Evolutionary conservation across 306 rosid genomes (phyloP), one percentile per base, ranked within the genome.

Genomic region (Leucaena leucocephala): DNA sequence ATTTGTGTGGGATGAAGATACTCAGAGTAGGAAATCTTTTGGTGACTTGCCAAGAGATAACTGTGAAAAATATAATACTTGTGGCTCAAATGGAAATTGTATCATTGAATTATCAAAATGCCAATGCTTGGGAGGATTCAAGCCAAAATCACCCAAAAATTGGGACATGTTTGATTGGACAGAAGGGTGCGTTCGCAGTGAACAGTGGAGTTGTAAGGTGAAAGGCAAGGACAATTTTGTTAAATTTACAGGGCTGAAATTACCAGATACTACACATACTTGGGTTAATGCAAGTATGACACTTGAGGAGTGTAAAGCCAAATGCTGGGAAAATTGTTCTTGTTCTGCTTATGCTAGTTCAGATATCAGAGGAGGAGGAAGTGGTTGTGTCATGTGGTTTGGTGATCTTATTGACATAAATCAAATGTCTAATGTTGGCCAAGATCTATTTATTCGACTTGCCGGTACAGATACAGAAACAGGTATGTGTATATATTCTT

Each of bases 381-480:
- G 70, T 80, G 89, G 93, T 4, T 89, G 91, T 38, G 80, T 34
- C 12, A 54, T 81, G 17, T 83, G 91, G 88, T 75, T 72, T 42
- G 81, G 78, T 65, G 79, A 72, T 59, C 68, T 84, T 2, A 27
- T 52, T 21, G 82, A 87, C 61, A 10, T 79, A 5, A 79, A 63
- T 55, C 54, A 52, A 4, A 2, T 66, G 43, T 13, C 59, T 0
- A 59, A 0, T 19, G 38, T 22, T 36, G 90, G 74, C 6, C 81
- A 73, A 35, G 86, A 67, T 43, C 17, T 82, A 6, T 84, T 73
- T 44, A 78, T 87, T 50, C 65, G 88, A 14, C 11, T 73, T 68
- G 64, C 82, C 7, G 50, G 36, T 22, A 19, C 82, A 71, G 85
- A 78, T 16, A 19, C 82, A 71, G 85, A 78, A 11, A 15, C n/a